A percentile compares a stretch with the other conserved stretches of the same genome.
These are phyloP conservation scores for Aspergillus indologenus DNA, from an alignment of 495 filamentous ascomycete species.

Conservation along the genomic window DNA sequence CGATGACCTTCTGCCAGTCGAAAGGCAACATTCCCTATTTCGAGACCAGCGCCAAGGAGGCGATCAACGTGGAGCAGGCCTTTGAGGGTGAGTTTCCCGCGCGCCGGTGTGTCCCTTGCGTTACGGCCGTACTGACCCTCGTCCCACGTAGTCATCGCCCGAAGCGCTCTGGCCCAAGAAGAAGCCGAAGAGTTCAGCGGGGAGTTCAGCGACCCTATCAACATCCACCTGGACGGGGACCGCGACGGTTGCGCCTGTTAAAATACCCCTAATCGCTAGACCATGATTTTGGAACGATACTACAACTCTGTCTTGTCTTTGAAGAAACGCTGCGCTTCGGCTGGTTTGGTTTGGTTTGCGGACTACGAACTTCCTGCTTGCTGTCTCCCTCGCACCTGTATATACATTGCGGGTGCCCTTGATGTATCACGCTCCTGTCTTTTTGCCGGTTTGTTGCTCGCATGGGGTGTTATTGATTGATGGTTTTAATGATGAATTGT, in stretches of 20 bases:
- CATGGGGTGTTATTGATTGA: conserved; percentile 13
- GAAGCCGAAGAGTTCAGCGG: conserved; percentile 89
- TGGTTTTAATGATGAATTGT: too few relatives aligned
- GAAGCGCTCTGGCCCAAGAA: conserved; percentile 92
- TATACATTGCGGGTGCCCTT: conserved; percentile 19
- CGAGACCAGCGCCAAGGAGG: conserved; percentile 98
- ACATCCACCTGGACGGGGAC: conserved; percentile 90
- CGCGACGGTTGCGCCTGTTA: conserved; percentile 90
- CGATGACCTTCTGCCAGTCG: conserved; percentile 94
- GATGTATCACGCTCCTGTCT: conserved; percentile 15
- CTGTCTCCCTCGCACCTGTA: background rate
- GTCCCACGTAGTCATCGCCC: conserved; percentile 74
- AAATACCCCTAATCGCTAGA: conserved; percentile 31
- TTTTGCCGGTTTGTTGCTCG: conserved; percentile 16
- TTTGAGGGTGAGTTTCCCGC: conserved; percentile 72
- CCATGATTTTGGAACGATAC: conserved; percentile 21
- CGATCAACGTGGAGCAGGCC: conserved; percentile 95
- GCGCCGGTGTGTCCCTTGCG: background rate
- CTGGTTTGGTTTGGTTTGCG: too few relatives aligned
- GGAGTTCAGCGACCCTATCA: conserved; percentile 95
- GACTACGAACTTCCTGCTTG: background rate
- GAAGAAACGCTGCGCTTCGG: conserved; percentile 8
- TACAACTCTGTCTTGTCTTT: background rate
- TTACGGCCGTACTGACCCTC: conserved; percentile 7
- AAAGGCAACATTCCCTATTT: conserved; percentile 98